Base-by-base conservation (phyloP, 225 moss, liverwort and hornwort species). In the Antitrichia curtipendula region DNA sequence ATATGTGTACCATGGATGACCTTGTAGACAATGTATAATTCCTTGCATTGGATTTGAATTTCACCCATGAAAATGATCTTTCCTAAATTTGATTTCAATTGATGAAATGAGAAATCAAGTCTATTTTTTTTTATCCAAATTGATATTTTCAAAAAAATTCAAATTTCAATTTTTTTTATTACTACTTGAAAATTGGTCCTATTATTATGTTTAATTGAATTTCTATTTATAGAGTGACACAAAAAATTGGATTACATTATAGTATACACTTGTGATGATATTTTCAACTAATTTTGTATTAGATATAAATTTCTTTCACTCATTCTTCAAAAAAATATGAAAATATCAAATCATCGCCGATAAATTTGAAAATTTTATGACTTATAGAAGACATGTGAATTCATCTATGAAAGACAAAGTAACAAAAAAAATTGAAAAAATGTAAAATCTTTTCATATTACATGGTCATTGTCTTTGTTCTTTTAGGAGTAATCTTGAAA, bases 381-480 rank as follows among this genome's bases (percentile, higher is more conserved):
- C 7, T 38, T 22, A 22, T 2, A 65, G 3, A 22, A 66, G n/a
- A 66, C 0, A n/a, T 19, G 21, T 66, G 21, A 66, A n/a, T n/a
- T 21, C 12, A n/a, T n/a, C 3, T n/a, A 0, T n/a, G 0, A 19
- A 36, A 65, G 10, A 66, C 21, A 66, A n/a, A 22, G 4, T n/a
- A n/a, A n/a, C n/a, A n/a, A n/a, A n/a, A n/a, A n/a, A n/a, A n/a
- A n/a, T n/a, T n/a, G n/a, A n/a, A n/a, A n/a, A n/a, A n/a, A n/a
- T n/a, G n/a, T n/a, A n/a, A n/a, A n/a, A n/a, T n/a, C n/a, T n/a
- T n/a, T n/a, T n/a, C n/a, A n/a, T n/a, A n/a, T n/a, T 62, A 8
- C 62, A 62, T 62, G 8, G 8, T 62, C 31, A 62, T 62, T 4
- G 7, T 14, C 19, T 62, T 16, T 62, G 8, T 62, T 8, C 3